Base-by-base conservation (phyloP, 2,329 filamentous ascomycete genomes). In the Torrubiella hemipterigena region DNA sequence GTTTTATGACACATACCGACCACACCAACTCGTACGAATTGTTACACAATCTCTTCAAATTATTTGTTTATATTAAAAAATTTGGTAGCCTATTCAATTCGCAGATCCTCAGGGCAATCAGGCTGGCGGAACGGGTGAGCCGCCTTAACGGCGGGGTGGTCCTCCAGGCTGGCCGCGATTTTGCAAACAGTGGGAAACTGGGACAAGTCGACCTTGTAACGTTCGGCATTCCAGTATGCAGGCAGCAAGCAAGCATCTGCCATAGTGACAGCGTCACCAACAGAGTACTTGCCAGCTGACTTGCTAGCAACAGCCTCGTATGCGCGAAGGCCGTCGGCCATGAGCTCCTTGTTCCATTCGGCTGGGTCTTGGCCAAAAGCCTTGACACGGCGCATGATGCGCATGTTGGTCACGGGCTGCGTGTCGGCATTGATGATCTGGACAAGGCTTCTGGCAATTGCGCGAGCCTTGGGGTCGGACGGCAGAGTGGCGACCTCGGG, bases 211-310 rank as follows among this genome's bases (percentile, higher is more conserved):
- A 78, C 62, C 1, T 63, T 66, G 32, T 65, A 68, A 15, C 68
- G 53, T 49, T 67, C 50, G 0, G 73, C 72, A 9, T 64, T 66
- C 63, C 72, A 73, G 17, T 69, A 57, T 1, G 70, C 71, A 4
- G 73, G 73, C 32, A 74, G 47, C 15, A 78, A 47, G 40, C 63
- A 69, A 17, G 67, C 61, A 50, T 78, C 74, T 4, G 74, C 74
- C 41, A 77, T 38, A 0, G 65, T 72, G 4, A 78, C 43, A 1
- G 49, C 35, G 47, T 77, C 65, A 0, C 70, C 74, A 4, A 72
- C 62, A 3, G 67, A 73, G 41, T 64, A 77, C 19, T 38, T 54
- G 0, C 71, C 69, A 0, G 65, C 58, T 7, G 45, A 51, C 36
- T 32, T 42, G 14, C 37, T 39, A 0, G 50, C 47, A 1, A 68